Evolutionary conservation across 306 rosid genomes (phyloP).

Genomic region (Cucurbita ficifolia): DNA sequence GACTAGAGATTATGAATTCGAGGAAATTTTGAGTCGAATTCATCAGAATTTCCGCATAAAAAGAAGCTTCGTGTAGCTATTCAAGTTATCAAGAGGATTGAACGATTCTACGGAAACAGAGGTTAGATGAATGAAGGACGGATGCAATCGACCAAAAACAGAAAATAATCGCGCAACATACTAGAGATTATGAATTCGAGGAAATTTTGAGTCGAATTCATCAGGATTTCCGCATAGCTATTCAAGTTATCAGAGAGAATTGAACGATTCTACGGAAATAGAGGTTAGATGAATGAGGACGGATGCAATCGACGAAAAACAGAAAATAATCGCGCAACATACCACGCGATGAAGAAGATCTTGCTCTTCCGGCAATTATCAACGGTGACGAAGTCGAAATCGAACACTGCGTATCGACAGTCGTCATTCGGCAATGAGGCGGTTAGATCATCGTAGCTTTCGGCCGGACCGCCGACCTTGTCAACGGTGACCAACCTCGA

Average conservation of each 20-base stretch:
- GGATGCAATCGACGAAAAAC: not conserved
- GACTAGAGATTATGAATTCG: not conserved
- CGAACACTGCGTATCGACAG: slow-evolving; percentile 92
- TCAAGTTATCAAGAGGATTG: not conserved
- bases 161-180: slow-evolving; percentile 1
- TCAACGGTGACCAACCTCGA: slow-evolving; percentile 81
- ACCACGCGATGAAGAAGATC: slow-evolving; percentile 99
- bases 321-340: not conserved
- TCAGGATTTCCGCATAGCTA: not conserved
- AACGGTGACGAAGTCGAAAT: slow-evolving; percentile 93
- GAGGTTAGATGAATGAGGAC: too few species aligned
- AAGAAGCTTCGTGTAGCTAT: not conserved
- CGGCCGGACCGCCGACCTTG: slow-evolving; percentile 84
- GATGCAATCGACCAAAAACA: not conserved
- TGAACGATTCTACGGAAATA: not conserved
- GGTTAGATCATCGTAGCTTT: slow-evolving; percentile 67
- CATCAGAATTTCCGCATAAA: too few species aligned
- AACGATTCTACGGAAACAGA: not conserved
- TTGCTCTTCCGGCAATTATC: slow-evolving; percentile 97
- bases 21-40: not conserved
- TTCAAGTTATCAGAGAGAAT: not conserved
- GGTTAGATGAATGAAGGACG: too few species aligned
- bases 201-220: not conserved
- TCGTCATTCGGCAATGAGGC: slow-evolving; percentile 82
- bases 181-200: slow-evolving; percentile 10